Conservation (phyloP, 805 yeast genomes). For the Lachancea meyersii region DNA sequence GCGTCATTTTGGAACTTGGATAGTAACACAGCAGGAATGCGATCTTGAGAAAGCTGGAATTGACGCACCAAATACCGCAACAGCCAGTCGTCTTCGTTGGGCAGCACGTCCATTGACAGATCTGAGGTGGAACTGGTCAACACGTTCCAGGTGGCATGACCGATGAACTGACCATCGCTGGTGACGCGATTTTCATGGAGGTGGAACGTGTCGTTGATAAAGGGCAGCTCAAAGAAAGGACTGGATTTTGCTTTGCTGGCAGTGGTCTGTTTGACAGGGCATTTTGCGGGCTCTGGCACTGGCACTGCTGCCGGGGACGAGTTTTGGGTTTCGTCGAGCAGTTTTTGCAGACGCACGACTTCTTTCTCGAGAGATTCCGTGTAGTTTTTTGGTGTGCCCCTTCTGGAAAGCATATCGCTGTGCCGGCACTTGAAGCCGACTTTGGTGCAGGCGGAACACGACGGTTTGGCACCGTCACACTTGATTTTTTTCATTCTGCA, state of each 20-base stretch:
- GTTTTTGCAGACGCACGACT: constrained; percentile 51
- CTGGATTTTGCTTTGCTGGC: neutral
- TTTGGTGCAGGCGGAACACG: constrained; percentile 59
- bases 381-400: constrained; percentile 77
- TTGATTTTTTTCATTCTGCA: constrained; percentile 71
- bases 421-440: constrained; percentile 65
- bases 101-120: constrained; percentile 3
- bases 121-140: constrained; percentile 1
- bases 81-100: constrained; percentile 10
- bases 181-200: constrained; percentile 17
- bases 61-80: constrained; percentile 9
- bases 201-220: constrained; percentile 27
- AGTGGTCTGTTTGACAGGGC: neutral
- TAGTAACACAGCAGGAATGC: constrained; percentile 9
- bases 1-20: constrained; percentile 8
- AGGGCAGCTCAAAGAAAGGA: constrained; percentile 14
- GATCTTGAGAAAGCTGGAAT: constrained; percentile 11
- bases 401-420: constrained; percentile 64
- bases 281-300: neutral
- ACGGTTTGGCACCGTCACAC: constrained; percentile 65
- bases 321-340: constrained; percentile 5
- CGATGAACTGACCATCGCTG: constrained; percentile 17
- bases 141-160: constrained; percentile 25
- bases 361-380: constrained; percentile 67
- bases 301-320: constrained; percentile 1